Base-by-base conservation (phyloP, 352 stramenopile species). In the Phytopythium oedochilum region DNA sequence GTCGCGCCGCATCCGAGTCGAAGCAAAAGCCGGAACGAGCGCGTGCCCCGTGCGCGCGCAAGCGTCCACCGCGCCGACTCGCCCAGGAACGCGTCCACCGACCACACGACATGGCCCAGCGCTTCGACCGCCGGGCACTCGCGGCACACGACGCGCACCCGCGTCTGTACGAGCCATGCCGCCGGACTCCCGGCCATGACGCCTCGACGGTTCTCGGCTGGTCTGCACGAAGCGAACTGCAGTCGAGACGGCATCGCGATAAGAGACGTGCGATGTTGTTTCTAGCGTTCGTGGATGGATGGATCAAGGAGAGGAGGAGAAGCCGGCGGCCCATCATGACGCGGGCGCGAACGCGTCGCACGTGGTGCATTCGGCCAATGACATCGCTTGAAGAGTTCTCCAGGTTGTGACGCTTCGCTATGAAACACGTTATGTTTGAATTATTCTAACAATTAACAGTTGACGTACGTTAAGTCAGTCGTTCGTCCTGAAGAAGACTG, bases 31-130 rank as follows among this genome's bases (percentile, higher is more conserved):
- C 70, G 7, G 53, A 38, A 11, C 59, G 60, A 25, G 70, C 70
- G 5, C 26, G 17, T 5, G 1, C 38, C 45, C 15, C 45, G 14
- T 28, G 71, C 76, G 10, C 51, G 59, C 15, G 64, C 63, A 47
- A 87, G 36, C 18, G 63, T 78, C 76, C 71, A 84, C 6, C 28
- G 11, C 20, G 42, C 25, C 2, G 73, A 77, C 7, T 11, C 17
- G 57, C 82, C 71, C 18, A 75, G 34, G 38, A 64, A 84, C 20
- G 47, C 53, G 12, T 68, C 56, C 20, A 87, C 51, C 36, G 66
- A 43, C 39, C 68, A 44, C 31, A 73, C 61, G 36, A 83, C 71
- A 40, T 85, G 76, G 1, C 54, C 51, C 25, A 81, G 59, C 36
- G 69, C 60, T 20, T 56, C 69, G 11, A 73, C 55, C 4, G 46